Evolutionary conservation across 2,329 filamentous ascomycete species (phyloP).

Genomic region (Metarhizium album): DNA sequence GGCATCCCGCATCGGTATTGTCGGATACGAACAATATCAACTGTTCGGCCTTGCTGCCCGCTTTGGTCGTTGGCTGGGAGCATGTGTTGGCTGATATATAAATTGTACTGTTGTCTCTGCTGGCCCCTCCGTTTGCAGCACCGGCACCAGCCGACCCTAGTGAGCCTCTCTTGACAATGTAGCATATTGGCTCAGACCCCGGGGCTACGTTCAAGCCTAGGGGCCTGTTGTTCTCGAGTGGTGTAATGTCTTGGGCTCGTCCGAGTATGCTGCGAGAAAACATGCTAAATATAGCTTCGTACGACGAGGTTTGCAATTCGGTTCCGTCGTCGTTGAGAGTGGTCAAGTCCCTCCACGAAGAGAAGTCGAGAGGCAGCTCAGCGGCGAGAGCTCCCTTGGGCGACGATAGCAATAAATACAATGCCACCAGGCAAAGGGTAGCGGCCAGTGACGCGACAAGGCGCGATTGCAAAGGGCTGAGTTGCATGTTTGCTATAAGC

Average conservation of each 20-base stretch:
- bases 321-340: neutral
- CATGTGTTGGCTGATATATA: conserved; percentile 86
- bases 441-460: conserved; percentile 56
- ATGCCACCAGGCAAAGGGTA: conserved; percentile 44
- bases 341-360: neutral
- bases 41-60: conserved; percentile 40
- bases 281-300: conserved; percentile 50
- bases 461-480: conserved; percentile 61
- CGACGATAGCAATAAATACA: conserved; percentile 51
- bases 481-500: conserved; percentile 35
- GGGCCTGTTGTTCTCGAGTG: conserved; percentile 55
- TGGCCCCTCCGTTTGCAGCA: neutral
- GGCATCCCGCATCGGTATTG: conserved; percentile 21
- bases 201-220: conserved; percentile 46
- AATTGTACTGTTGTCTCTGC: conserved; percentile 32
- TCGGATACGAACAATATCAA: conserved; percentile 68
- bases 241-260: conserved; percentile 41
- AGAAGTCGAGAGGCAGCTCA: conserved; percentile 27
- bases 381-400: conserved; percentile 52
- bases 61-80: conserved; percentile 47
- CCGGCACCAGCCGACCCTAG: conserved; percentile 8
- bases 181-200: conserved; percentile 43
- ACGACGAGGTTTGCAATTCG: conserved; percentile 23
- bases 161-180: conserved; percentile 20
- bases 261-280: conserved; percentile 55